These are phyloP conservation scores for Moricandia moricandioides DNA, from an alignment of 345 rosid species.

Conservation along the genomic window DNA sequence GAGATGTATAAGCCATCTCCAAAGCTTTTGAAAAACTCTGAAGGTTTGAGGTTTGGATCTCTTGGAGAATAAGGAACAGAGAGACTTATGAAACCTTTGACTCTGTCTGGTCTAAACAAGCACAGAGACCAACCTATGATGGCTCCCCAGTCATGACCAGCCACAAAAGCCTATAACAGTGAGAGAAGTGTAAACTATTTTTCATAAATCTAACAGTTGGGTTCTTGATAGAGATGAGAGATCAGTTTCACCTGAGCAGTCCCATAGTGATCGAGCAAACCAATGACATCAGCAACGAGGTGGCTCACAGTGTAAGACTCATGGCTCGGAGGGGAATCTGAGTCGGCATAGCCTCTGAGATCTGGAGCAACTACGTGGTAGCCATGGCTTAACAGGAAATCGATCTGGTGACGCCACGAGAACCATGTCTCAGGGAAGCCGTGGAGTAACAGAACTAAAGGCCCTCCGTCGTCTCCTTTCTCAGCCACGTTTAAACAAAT, in stretches of 20 bases:
- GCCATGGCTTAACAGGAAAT: constrained; percentile 50
- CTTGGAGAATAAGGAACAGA: constrained; percentile 47
- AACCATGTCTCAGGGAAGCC: constrained; percentile 81
- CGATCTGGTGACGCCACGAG: constrained; percentile 74
- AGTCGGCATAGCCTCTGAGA: constrained; percentile 62
- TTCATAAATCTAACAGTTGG: neutral
- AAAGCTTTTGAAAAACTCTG: constrained; percentile 26
- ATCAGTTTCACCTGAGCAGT: constrained; percentile 44
- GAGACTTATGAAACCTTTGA: constrained; percentile 48
- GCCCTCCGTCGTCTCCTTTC: constrained; percentile 51
- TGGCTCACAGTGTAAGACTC: constrained; percentile 49
- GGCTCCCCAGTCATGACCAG: constrained; percentile 80
- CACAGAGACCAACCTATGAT: constrained; percentile 49
- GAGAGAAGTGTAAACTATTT: neutral
- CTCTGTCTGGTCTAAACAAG: constrained; percentile 54
- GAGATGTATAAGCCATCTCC: constrained; percentile 60
- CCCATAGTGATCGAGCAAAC: constrained; percentile 50
- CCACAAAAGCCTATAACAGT: constrained; percentile 57
- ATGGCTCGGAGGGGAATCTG: constrained; percentile 51
- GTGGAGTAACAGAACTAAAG: constrained; percentile 57
- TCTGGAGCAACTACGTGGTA: constrained; percentile 71
- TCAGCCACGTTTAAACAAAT: constrained; percentile 51
- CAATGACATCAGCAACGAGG: constrained; percentile 55
- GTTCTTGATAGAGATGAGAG: neutral
- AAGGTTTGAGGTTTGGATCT: constrained; percentile 42